Evolutionary conservation across 2,329 filamentous ascomycete species (phyloP), one percentile per base, ranked within the genome.

Genomic region (Talaromyces sp.): DNA sequence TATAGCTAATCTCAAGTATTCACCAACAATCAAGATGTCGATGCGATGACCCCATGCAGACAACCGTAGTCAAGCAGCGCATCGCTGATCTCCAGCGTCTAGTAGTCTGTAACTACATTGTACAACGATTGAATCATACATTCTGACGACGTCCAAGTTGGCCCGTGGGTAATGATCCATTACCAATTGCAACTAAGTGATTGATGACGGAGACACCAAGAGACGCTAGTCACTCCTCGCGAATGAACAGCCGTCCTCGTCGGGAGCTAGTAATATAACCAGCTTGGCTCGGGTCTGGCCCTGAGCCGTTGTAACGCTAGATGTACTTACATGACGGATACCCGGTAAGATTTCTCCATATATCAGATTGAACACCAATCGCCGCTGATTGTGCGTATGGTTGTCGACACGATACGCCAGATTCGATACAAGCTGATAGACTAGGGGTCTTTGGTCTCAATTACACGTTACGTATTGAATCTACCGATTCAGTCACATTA

Each of bases 191-290:
- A 14, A 14, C 6, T n/a, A 40, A 40, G 28, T 31, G 8, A 28
- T 31, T 25, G 33, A 28, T 57, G 35, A 57, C 35, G 54, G 54
- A 28, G 54, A 37, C n/a, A 14, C 35, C 39, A 37, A 40, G 21
- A 21, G 11, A 37, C 52, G 31, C 52, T 55, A 55, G 52, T n/a
- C 2, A 4, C 14, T 40, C 1, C 12, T 7, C 14, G 14, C 54
- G 35, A 57, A 57, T 57, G 12, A 42, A 3, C 31, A 1, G 1
- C 4, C 12, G 35, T 7, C 23, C 12, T 2, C 16, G 18, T 16
- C 54, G 54, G 54, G 54, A 39, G 18, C 54, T 57, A 57, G 54
- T 57, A 57, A 57, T 57, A 42, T 57, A 42, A 37, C 54, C 35
- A 37, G 35, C 35, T 33, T 54, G 37, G 35, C 35, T 25, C 33